Conservation (phyloP, 495 filamentous ascomycete species). For the Penicillium parvum region DNA sequence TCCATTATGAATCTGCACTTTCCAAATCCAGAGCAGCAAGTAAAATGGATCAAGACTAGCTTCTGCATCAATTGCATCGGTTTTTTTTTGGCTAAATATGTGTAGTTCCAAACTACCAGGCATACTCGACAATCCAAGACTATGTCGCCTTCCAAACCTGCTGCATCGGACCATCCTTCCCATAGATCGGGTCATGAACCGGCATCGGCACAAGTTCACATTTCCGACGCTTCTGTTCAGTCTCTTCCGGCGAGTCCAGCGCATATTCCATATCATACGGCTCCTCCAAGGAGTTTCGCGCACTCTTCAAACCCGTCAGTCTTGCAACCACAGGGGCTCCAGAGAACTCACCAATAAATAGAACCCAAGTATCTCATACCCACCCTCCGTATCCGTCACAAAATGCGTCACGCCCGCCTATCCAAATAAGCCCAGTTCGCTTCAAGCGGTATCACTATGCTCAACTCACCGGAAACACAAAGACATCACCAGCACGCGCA, state of each 20-base stretch:
- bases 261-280: conserved; percentile 6
- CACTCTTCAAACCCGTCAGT: conserved; percentile 2
- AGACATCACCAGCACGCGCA: not conserved
- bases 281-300: conserved; percentile 3
- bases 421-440: not conserved
- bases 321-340: too few species aligned
- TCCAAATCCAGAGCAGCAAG: too few species aligned
- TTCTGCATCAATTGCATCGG: too few species aligned
- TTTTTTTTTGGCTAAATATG: too few species aligned
- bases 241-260: conserved; percentile 1
- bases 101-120: too few species aligned
- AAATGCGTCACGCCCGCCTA: conserved; percentile 6
- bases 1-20: too few species aligned
- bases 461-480: not conserved
- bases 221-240: conserved; percentile 1
- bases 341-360: conserved; percentile 5
- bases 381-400: conserved; percentile 4
- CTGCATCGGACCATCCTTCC: conserved; percentile 1
- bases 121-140: too few species aligned
- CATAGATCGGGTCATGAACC: conserved; percentile 7
- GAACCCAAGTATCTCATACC: conserved; percentile 5
- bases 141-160: not conserved
- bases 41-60: too few species aligned
- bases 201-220: conserved; percentile 4
- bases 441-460: not conserved